A percentile compares a stretch with the other conserved stretches of the same genome.
These are phyloP conservation scores for Kluyveromyces aestuarii DNA, from an alignment of 805 yeast species.

Conservation along the genomic window DNA sequence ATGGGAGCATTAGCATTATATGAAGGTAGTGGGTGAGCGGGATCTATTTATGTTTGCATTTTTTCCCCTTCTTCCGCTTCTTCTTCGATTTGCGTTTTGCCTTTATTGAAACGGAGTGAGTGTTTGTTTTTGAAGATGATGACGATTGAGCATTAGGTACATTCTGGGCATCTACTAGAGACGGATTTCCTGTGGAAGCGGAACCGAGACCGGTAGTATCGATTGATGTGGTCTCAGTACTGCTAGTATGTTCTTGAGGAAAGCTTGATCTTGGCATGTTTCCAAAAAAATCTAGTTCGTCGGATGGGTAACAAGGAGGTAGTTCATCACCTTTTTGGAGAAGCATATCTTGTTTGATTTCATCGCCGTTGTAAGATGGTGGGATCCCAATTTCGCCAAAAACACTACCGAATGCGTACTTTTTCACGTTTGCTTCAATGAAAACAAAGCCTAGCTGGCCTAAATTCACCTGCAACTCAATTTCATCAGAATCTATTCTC, in stretches of 20 bases:
- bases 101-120: not conserved
- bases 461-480: conserved; percentile 50
- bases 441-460: conserved; percentile 76
- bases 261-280: conserved; percentile 3
- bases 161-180: not conserved
- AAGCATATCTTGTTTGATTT: conserved; percentile 39
- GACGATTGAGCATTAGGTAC: not conserved
- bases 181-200: not conserved
- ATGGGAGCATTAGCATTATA: not conserved
- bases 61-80: conserved; percentile 11
- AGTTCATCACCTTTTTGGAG: conserved; percentile 64
- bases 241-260: not conserved
- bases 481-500: conserved; percentile 20
- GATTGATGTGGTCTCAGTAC: not conserved
- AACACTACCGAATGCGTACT: conserved; percentile 61
- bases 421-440: conserved; percentile 76
- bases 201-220: conserved; percentile 5
- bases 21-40: no score
- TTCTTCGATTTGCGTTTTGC: conserved; percentile 10
- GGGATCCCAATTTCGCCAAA: conserved; percentile 38
- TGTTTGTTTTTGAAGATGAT: not conserved
- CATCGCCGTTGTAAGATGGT: conserved; percentile 35
- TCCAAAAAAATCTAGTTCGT: conserved; percentile 53
- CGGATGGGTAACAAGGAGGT: conserved; percentile 62
- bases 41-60: not conserved